These are phyloP conservation scores for Pichia kluyveri DNA, from an alignment of 805 yeast species.

Conservation along the genomic window DNA sequence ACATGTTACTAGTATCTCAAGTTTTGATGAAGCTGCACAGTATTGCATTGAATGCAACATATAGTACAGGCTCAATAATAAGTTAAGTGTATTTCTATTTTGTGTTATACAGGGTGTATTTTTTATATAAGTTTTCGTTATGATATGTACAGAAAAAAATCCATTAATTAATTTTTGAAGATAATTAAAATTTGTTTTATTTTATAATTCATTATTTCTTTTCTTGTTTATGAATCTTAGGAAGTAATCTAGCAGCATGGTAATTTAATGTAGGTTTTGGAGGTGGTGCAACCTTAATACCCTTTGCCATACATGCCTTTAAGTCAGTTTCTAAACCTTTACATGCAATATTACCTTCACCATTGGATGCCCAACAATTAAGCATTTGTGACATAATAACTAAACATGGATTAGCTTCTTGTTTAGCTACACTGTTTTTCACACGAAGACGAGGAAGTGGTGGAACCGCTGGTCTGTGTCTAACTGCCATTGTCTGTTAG, in stretches of 20 bases:
- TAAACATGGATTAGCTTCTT: conserved; percentile 60
- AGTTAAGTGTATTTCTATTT: no score
- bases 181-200: no score
- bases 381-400: conserved; percentile 77
- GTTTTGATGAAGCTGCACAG: no score
- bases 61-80: no score
- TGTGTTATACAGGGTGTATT: no score
- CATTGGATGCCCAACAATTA: conserved; percentile 95
- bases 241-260: conserved; percentile 47
- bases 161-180: no score
- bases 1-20: no score
- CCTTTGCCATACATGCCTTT: conserved; percentile 61
- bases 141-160: no score
- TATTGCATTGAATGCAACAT: no score
- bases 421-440: conserved; percentile 51
- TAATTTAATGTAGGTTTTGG: conserved; percentile 40
- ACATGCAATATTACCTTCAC: conserved; percentile 70
- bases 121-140: no score
- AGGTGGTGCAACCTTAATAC: conserved; percentile 25
- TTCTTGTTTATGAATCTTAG: conserved; percentile 38
- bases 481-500: conserved; percentile 4
- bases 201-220: conserved; percentile 6
- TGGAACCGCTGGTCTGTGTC: conserved; percentile 35
- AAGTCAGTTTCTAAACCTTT: conserved; percentile 56
- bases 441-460: conserved; percentile 68